Conservation (phyloP, 352 stramenopile species). For the Phytophthora pistaciae region DNA sequence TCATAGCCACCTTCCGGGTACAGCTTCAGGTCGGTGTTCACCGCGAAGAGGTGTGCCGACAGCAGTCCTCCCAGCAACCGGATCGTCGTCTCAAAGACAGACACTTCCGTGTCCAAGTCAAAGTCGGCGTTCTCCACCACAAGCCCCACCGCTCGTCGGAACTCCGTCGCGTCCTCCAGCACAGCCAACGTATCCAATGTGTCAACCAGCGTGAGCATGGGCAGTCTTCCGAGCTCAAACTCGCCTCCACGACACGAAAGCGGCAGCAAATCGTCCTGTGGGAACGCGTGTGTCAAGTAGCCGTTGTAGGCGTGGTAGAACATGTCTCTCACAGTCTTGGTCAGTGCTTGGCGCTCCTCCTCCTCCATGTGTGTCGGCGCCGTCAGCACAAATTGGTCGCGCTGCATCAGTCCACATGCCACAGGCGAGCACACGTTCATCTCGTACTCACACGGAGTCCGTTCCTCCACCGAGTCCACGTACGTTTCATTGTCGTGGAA, state of each 20-base stretch:
- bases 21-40: constrained; percentile 61
- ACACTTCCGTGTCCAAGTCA: constrained; percentile 90
- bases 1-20: constrained; percentile 88
- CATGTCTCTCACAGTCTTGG: constrained; percentile 84
- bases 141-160: constrained; percentile 73
- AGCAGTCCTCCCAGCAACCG: constrained; percentile 92
- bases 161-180: constrained; percentile 81
- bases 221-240: constrained; percentile 85
- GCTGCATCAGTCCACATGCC: constrained; percentile 76
- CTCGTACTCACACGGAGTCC: constrained; percentile 58
- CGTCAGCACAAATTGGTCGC: constrained; percentile 73
- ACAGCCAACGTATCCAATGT: constrained; percentile 91
- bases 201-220: constrained; percentile 92
- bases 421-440: constrained; percentile 79
- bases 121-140: constrained; percentile 75
- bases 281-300: constrained; percentile 88
- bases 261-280: constrained; percentile 80
- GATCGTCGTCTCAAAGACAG: constrained; percentile 95
- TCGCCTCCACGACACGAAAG: constrained; percentile 73
- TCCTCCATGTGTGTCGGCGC: constrained; percentile 58
- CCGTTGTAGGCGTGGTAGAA: constrained; percentile 92
- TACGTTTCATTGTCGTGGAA: constrained; percentile 88
- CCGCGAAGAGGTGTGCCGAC: constrained; percentile 88
- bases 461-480: constrained; percentile 74
- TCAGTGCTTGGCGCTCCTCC: constrained; percentile 62